phyloP scores from a whole-genome alignment of 2,329 filamentous ascomycete species.

The Macrophomina phaseolina region DNA sequence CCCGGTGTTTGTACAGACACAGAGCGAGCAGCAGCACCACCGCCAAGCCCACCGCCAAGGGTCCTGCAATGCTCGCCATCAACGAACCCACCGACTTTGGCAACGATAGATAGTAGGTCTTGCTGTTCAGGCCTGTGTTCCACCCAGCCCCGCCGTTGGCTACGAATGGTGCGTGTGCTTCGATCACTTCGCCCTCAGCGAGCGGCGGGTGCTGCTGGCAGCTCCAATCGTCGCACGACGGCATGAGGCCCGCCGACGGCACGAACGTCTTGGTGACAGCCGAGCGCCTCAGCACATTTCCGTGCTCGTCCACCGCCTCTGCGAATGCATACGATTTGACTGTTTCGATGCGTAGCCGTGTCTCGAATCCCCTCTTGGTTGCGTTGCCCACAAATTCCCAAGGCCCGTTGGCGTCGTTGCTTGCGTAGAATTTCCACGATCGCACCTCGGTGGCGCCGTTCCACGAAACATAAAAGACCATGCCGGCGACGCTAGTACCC shows the following conservation, averaged over 20 bases:
- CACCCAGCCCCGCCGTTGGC: constrained; percentile 26
- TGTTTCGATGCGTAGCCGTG: constrained; percentile 31
- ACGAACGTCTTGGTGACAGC: constrained; percentile 44
- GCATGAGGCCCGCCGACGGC: constrained; percentile 38
- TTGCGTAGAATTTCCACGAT: constrained; percentile 58
- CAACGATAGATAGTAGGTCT: constrained; percentile 23
- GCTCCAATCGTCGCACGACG: constrained; percentile 40
- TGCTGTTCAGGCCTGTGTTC: constrained; percentile 27
- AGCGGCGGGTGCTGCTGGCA: constrained; percentile 34
- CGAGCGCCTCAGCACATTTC: constrained; percentile 38
- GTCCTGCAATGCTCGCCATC: constrained; percentile 23
- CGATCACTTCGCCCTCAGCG: constrained; percentile 29
- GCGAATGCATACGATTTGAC: constrained; percentile 28
- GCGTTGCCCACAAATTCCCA: constrained; percentile 47
- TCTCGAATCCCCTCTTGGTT: constrained; percentile 53
- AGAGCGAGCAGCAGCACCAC: constrained; percentile 18
- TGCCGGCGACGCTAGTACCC: constrained; percentile 36
- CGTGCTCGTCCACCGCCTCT: constrained; percentile 28
- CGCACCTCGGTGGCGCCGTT: constrained; percentile 56
- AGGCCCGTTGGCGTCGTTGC: constrained; percentile 42
- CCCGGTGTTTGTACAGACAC: constrained; percentile 28
- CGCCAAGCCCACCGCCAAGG: constrained; percentile 13
- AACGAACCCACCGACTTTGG: constrained; percentile 24
- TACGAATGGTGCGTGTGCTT: constrained; percentile 24
- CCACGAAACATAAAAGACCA: constrained; percentile 60